These are phyloP conservation scores for Aspergillus japonicus DNA, from an alignment of 2,329 filamentous ascomycete genomes.

Conservation along the genomic window DNA sequence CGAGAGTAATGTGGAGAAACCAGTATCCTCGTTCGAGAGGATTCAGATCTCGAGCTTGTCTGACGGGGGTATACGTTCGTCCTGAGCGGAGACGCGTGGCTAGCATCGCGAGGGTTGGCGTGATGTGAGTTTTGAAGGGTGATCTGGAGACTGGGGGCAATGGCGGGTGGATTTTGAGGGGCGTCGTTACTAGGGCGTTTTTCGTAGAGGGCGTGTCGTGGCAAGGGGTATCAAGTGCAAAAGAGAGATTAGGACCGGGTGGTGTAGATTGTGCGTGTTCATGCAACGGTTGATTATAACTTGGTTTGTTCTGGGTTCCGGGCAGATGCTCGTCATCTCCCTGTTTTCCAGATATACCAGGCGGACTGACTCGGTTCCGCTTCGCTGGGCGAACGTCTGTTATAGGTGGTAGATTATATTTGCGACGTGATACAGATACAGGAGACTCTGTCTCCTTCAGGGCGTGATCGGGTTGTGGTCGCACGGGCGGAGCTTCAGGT, in stretches of 20 bases:
- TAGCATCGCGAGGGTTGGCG: constrained; percentile 55
- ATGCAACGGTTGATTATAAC: background rate
- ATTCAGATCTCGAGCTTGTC: constrained; percentile 51
- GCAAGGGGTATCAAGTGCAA: background rate
- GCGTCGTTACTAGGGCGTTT: constrained; percentile 13
- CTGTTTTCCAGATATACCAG: background rate
- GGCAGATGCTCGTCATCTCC: background rate
- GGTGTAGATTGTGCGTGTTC: background rate
- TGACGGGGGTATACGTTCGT: constrained; percentile 54
- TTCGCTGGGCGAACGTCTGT: background rate
- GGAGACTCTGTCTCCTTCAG: background rate
- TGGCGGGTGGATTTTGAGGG: constrained; percentile 52
- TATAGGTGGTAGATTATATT: background rate
- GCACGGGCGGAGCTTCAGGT: background rate
- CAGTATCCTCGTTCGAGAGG: constrained; percentile 76
- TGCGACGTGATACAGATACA: background rate
- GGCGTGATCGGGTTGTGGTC: background rate
- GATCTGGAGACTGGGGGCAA: constrained; percentile 52
- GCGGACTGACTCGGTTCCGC: background rate
- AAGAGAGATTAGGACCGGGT: background rate
- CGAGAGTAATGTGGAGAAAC: constrained; percentile 63
- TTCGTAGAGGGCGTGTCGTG: background rate
- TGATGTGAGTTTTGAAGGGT: constrained; percentile 56
- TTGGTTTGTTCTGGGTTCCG: background rate
- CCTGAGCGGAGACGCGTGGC: constrained; percentile 53